Base-by-base conservation (phyloP, 495 filamentous ascomycete species). In the Xylaria acuta region DNA sequence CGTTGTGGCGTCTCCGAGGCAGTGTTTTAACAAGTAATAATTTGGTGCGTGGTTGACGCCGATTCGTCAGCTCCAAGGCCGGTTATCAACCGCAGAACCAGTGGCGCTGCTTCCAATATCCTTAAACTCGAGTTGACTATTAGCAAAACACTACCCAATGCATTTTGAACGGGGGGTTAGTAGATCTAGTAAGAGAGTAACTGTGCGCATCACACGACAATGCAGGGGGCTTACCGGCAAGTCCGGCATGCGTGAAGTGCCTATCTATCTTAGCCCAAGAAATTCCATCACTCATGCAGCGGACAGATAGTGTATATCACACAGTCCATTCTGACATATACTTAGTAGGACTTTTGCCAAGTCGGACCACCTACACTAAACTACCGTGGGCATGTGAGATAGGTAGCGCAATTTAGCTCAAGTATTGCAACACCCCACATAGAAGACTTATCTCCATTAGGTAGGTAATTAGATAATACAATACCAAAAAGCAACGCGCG, bases 361-460 rank as follows among this genome's bases (percentile, higher is more conserved):
- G 53, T 27, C 51, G 34, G 51, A 14, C 22, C 47, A 41, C 25
- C 32, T 18, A 38, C 59, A 62, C 36, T 62, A 43, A 43, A 18
- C 38, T 51, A 53, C 8, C 40, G 49, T 9, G 3, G 20, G 14
- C 14, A 59, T 60, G 45, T 51, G 32, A 30, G 64, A 38, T 27
- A 27, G 65, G n/a, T 67, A 54, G 49, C 41, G 53, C 56, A 47
- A 70, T 62, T 70, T 6, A 36, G 54, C 5, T 70, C 54, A 62
- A 62, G 27, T 47, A 70, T 60, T 6, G 41, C 54, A 70, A 62
- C 67, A 70, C 8, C 30, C 4, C 27, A 25, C 8, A 25, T 9
- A 34, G 25, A 63, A 25, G 43, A 20, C 69, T 64, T 71, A 32
- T 54, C 69, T 71, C 36, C 36, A 64, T 64, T 71, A 43, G 69